Percentiles rank a stretch among this genome's conserved stretches.
Conservation (phyloP, 129 eudicot species). For the Deinandra increscens region DNA sequence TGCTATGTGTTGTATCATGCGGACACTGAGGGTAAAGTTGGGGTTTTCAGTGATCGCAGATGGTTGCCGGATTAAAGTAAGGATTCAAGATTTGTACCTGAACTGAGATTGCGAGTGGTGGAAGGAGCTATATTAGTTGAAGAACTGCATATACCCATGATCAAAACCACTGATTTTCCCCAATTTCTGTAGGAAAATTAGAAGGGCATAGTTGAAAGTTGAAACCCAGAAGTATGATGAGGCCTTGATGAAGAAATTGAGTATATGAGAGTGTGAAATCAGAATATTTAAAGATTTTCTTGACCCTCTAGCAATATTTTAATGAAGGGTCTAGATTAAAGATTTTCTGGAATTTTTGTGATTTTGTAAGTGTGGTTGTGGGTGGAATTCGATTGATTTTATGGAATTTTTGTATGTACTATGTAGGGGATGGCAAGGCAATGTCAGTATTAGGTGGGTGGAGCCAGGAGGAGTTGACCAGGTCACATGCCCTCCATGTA, state of each 20-base stretch:
- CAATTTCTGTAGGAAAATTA: background rate
- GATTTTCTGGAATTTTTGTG: conserved; percentile 5
- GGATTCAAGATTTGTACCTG: conserved; percentile 33
- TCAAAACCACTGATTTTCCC: conserved; percentile 3
- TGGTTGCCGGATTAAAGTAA: too few relatives aligned
- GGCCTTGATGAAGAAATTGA: conserved; percentile 12
- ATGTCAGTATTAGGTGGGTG: background rate
- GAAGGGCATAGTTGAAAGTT: conserved; percentile 19
- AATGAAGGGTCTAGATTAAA: too few relatives aligned
- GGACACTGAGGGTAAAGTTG: too few relatives aligned
- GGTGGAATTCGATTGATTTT: background rate
- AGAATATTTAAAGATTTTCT: conserved; percentile 11
- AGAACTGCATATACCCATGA: conserved; percentile 54
- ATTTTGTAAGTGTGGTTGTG: conserved; percentile 1
- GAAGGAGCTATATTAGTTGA: conserved; percentile 31
- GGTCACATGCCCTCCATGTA: conserved; percentile 10
- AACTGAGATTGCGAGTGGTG: conserved; percentile 36
- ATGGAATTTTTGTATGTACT: background rate
- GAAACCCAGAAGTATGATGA: background rate
- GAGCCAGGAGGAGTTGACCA: conserved; percentile 2
- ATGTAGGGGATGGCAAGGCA: background rate
- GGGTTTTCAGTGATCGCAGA: too few relatives aligned
- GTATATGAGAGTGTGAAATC: background rate
- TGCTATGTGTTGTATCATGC: too few relatives aligned
- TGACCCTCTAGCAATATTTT: background rate